Conservation (phyloP, 2,329 filamentous ascomycete species). For the Fusarium temperatum region DNA sequence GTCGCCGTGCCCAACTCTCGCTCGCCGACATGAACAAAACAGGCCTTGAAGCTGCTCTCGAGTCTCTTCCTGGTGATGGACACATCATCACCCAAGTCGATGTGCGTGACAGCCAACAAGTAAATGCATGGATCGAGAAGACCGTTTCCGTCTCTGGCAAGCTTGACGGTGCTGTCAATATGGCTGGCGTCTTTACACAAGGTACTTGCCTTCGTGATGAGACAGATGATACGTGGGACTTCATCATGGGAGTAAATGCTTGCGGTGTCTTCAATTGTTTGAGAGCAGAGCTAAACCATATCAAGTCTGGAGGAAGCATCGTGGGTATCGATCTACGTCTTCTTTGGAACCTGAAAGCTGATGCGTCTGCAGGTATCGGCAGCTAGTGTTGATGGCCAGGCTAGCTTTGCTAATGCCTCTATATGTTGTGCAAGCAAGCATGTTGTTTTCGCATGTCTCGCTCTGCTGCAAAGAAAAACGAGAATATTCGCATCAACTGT, state of each 20-base stretch:
- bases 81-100: not conserved
- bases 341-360: not conserved
- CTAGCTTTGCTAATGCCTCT: not conserved
- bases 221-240: not conserved
- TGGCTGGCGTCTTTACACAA: not conserved
- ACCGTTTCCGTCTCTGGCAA: not conserved
- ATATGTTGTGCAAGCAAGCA: not conserved
- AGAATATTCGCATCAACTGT: not conserved
- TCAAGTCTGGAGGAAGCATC: not conserved
- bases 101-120: not conserved
- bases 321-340: rapidly evolving
- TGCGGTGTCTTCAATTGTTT: not conserved
- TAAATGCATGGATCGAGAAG: rapidly evolving
- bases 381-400: not conserved
- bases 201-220: no score
- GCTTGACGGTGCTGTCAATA: not conserved
- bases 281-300: not conserved
- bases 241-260: not conserved
- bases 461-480: not conserved
- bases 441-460: not conserved
- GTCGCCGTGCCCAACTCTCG: not conserved
- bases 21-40: not conserved
- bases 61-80: rapidly evolving
- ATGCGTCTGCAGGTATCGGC: not conserved
- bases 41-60: not conserved